Percentiles rank a stretch among this genome's conserved stretches.
These are phyloP conservation scores for Komagataella pseudopastoris DNA, from an alignment of 805 yeast species.

Conservation along the genomic window DNA sequence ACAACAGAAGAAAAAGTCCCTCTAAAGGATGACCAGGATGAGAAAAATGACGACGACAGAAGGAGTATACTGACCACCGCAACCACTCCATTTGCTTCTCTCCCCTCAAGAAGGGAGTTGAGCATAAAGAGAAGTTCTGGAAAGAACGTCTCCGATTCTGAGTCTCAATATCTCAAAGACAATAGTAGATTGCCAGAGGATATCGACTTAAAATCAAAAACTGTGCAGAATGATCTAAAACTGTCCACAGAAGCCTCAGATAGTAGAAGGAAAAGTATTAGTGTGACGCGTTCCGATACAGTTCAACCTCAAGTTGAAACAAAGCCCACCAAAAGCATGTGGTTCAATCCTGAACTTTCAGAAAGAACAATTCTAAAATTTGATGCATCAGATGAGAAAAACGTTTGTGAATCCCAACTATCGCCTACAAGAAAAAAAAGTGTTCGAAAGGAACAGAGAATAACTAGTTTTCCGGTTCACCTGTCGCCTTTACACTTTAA, in stretches of 20 bases:
- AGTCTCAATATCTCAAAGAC: not conserved
- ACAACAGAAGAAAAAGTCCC: conserved; percentile 12
- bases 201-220: not conserved
- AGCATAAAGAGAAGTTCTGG: conserved; percentile 7
- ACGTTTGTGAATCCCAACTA: not conserved
- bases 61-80: conserved; percentile 6
- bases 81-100: conserved; percentile 15
- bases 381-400: not conserved
- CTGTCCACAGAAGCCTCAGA: not conserved
- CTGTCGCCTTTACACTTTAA: not conserved
- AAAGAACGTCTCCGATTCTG: too few species aligned
- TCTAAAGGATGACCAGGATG: conserved; percentile 6
- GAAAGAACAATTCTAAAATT: not conserved
- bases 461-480: not conserved
- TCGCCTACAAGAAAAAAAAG: conserved; percentile 1
- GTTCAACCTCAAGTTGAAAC: not conserved
- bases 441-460: not conserved
- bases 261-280: not conserved
- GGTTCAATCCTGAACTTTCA: not conserved
- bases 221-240: not conserved
- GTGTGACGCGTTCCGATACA: not conserved
- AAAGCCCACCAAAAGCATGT: not conserved
- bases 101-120: conserved; percentile 19
- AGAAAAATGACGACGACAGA: conserved; percentile 6
- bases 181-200: not conserved